Percentiles rank a stretch among this genome's conserved stretches.
phyloP scores from a whole-genome alignment of 805 yeast genomes.

The Ogataea saltuana region DNA sequence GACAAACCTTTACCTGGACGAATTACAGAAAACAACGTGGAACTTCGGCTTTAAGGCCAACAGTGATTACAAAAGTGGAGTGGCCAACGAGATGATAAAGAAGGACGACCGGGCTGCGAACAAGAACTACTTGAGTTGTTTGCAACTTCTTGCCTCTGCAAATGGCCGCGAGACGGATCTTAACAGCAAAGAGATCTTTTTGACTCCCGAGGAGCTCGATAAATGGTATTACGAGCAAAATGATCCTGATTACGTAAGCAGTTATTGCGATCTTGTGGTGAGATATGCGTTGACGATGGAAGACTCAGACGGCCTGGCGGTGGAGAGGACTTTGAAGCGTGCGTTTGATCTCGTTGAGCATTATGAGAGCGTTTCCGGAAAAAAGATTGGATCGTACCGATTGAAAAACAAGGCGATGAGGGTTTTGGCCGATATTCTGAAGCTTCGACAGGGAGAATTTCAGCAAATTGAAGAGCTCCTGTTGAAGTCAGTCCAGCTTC shows the following conservation, averaged over 20 bases:
- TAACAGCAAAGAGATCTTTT: slow-evolving; percentile 8
- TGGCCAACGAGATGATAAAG: slow-evolving; percentile 40
- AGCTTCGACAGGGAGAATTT: slow-evolving; percentile 20
- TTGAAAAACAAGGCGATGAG: slow-evolving; percentile 38
- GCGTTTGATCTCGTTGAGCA: slow-evolving; percentile 35
- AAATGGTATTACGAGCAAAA: slow-evolving; percentile 32
- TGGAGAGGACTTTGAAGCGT: slow-evolving; percentile 28
- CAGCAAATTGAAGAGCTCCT: slow-evolving; percentile 32
- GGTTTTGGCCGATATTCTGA: slow-evolving; percentile 37
- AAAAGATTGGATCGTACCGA: slow-evolving; percentile 28
- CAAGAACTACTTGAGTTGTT: slow-evolving; percentile 32
- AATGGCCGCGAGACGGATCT: slow-evolving; percentile 22
- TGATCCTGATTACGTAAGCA: slow-evolving; percentile 35
- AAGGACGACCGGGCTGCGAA: slow-evolving; percentile 38
- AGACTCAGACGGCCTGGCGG: slow-evolving; percentile 26
- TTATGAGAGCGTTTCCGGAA: slow-evolving; percentile 27
- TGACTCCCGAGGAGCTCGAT: slow-evolving; percentile 26
- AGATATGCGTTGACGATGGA: slow-evolving; percentile 41
- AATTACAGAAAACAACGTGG: slow-evolving; percentile 30
- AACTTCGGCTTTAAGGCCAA: slow-evolving; percentile 32
- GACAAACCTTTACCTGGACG: slow-evolving; percentile 32
- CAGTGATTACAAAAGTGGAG: slow-evolving; percentile 37
- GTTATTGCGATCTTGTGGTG: slow-evolving; percentile 40
- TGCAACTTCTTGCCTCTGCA: slow-evolving; percentile 36
- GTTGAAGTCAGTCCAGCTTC: slow-evolving; percentile 30